Conservation (phyloP, 768 basidiomycete species). For the Lentinula guzmanii region DNA sequence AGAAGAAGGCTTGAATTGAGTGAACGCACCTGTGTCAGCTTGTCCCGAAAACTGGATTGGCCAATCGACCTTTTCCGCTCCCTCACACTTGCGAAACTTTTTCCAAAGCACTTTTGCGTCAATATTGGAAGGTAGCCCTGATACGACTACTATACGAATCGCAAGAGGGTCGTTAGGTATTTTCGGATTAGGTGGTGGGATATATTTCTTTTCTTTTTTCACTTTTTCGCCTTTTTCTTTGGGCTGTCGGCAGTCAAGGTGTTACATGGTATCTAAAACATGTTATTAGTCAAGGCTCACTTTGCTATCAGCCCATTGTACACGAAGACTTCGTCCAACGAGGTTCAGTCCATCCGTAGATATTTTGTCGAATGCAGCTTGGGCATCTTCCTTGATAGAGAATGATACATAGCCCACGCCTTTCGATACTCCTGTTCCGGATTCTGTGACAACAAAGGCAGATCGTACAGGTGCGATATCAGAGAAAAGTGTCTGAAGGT, state of each 20-base stretch:
- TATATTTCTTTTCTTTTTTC: constrained; percentile 35
- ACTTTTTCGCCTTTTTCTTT: constrained; percentile 32
- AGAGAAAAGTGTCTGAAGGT: constrained; percentile 90
- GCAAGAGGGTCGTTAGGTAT: constrained; percentile 67
- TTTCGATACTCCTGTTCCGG: constrained; percentile 70
- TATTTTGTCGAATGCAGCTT: constrained; percentile 61
- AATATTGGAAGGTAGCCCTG: constrained; percentile 60
- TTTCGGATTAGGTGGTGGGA: constrained; percentile 26
- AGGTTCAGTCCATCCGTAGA: constrained; percentile 58
- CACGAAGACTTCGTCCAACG: constrained; percentile 63
- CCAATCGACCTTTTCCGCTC: constrained; percentile 74
- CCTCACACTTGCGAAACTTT: constrained; percentile 74
- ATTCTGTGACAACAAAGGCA: constrained; percentile 88
- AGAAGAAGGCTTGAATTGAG: not conserved
- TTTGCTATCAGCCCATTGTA: constrained; percentile 79
- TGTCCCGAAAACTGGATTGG: constrained; percentile 43
- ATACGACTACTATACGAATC: constrained; percentile 72
- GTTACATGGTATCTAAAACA: not conserved
- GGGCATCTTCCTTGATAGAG: constrained; percentile 83
- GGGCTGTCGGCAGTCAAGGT: constrained; percentile 33
- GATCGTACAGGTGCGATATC: constrained; percentile 92
- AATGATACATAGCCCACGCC: constrained; percentile 97
- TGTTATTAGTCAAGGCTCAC: constrained; percentile 28
- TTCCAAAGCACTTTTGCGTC: constrained; percentile 76
- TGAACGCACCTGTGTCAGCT: constrained; percentile 44